Evolutionary conservation across 352 stramenopile genomes (phyloP).

Genomic region (Phytophthora sojae): DNA sequence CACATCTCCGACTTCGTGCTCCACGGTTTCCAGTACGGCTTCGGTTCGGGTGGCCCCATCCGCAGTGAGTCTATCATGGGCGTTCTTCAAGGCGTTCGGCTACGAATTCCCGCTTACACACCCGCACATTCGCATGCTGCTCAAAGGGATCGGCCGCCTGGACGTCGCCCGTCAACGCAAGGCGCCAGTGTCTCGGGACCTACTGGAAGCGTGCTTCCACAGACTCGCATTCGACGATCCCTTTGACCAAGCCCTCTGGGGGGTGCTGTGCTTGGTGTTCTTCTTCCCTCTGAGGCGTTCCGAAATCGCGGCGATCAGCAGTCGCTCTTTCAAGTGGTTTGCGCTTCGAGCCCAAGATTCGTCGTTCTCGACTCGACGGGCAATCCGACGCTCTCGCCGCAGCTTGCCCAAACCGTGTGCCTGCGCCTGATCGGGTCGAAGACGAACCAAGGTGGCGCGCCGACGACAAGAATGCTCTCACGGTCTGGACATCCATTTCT

Average conservation of each 20-base stretch:
- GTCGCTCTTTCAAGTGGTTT: slow-evolving; percentile 5
- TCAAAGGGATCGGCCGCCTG: too few species aligned
- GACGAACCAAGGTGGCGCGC: slow-evolving; percentile 2
- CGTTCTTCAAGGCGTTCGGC: slow-evolving; percentile 2
- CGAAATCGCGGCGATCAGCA: slow-evolving; percentile 4
- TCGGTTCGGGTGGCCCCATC: neutral
- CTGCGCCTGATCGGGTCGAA: slow-evolving; percentile 9
- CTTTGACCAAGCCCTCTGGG: neutral
- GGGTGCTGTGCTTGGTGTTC: slow-evolving; percentile 22
- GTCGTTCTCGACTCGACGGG: neutral
- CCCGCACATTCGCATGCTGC: too few species aligned
- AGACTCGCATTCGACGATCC: too few species aligned
- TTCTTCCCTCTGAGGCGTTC: slow-evolving; percentile 1
- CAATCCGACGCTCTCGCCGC: neutral
- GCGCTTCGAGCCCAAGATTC: neutral
- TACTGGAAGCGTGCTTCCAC: too few species aligned
- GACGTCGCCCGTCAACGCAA: too few species aligned
- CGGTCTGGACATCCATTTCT: slow-evolving; percentile 4
- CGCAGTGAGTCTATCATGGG: neutral
- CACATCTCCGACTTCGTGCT: slow-evolving; percentile 13
- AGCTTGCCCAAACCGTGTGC: neutral
- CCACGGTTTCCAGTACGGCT: slow-evolving; percentile 11
- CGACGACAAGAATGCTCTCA: slow-evolving; percentile 11
- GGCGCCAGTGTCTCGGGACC: too few species aligned
- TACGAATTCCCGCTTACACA: neutral